Evolutionary conservation across 2,329 filamentous ascomycete genomes (phyloP).

Genomic region (Lasiodiplodia gonubiensis): DNA sequence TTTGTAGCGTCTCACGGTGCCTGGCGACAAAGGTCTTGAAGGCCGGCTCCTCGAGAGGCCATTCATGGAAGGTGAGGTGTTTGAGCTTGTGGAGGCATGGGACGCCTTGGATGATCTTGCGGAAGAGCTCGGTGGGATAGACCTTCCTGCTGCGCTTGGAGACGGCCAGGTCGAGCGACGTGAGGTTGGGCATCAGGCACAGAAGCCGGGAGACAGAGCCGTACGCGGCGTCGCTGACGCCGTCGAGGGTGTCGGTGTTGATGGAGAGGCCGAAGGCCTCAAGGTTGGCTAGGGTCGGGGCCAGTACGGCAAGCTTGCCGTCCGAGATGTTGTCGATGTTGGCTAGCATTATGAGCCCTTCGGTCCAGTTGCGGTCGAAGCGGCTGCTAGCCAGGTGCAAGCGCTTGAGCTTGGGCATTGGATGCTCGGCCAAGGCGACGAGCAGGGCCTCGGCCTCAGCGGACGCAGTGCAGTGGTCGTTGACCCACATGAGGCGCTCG

Average conservation of each 20-base stretch:
- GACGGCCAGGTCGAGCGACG: neutral
- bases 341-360: neutral
- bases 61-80: neutral
- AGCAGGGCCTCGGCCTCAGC: neutral
- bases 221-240: neutral
- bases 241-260: slow-evolving; percentile 3
- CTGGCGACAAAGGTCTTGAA: neutral
- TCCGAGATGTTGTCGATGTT: neutral
- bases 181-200: neutral
- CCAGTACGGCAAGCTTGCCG: neutral
- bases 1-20: neutral
- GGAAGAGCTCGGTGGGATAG: neutral
- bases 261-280: neutral
- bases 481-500: neutral
- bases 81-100: neutral
- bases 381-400: neutral
- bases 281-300: neutral
- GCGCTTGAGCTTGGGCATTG: neutral
- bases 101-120: neutral
- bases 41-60: neutral
- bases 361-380: neutral
- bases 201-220: neutral
- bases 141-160: neutral
- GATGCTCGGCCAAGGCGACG: neutral
- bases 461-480: neutral